Evolutionary conservation across 2,329 filamentous ascomycete species (phyloP).

Genomic region (Calonectria montana): DNA sequence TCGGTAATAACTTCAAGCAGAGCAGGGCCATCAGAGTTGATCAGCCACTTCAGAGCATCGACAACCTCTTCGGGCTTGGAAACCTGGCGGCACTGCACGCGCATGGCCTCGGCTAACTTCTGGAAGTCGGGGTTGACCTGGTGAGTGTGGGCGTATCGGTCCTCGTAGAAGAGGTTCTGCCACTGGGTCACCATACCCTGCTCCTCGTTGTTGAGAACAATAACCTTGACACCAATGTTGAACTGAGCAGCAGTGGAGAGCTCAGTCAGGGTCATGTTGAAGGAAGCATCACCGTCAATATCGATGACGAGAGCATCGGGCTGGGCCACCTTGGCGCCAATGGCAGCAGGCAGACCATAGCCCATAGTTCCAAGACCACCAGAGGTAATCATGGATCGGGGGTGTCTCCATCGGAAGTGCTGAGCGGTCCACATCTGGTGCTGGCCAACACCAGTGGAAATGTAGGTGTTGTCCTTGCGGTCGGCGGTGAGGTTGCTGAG

Average conservation of each 20-base stretch:
- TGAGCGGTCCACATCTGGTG: constrained; percentile 99
- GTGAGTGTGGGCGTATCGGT: constrained; percentile 92
- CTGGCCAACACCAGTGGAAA: constrained; percentile 94
- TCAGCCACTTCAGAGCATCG: constrained; percentile 86
- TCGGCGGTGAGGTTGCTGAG: constrained; percentile 85
- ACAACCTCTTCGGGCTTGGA: constrained; percentile 81
- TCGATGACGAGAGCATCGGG: constrained; percentile 89
- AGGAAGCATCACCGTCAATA: constrained; percentile 98
- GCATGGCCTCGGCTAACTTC: constrained; percentile 93
- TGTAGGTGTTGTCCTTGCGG: constrained; percentile 86
- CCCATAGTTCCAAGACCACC: constrained; percentile 92
- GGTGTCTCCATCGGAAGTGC: constrained; percentile 94
- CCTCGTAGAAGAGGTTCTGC: constrained; percentile 98
- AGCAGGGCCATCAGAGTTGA: constrained; percentile 89
- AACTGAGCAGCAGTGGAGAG: constrained; percentile 94
- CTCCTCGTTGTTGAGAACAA: constrained; percentile 95
- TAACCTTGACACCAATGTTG: constrained; percentile 95
- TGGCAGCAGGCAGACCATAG: constrained; percentile 92
- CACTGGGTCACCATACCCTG: constrained; percentile 99
- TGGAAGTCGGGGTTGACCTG: constrained; percentile 96
- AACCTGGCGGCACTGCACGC: constrained; percentile 79
- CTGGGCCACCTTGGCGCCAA: constrained; percentile 88
- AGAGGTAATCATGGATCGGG: constrained; percentile 94
- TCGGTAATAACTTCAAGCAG: constrained; percentile 93
- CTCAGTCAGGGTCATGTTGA: constrained; percentile 98